Base-by-base conservation (phyloP, 345 rosid genomes). In the Psidium friedrichsthalianum region DNA sequence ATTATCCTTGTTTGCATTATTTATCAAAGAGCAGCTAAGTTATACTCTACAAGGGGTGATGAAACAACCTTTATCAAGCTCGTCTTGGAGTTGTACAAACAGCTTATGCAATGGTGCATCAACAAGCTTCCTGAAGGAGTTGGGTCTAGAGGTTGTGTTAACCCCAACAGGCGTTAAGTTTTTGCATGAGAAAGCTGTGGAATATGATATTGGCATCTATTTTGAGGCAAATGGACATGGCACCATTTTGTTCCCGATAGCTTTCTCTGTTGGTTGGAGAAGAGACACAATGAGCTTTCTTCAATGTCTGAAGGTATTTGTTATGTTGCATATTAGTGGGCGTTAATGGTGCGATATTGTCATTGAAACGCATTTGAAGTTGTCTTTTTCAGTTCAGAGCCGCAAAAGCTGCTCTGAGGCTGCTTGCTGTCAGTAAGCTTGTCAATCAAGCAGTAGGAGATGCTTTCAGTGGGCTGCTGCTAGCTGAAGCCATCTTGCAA, bases 181-280 rank as follows among this genome's bases (percentile, higher is more conserved):
- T 90, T 89, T 97, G 58, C 98, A 97, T 58, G 95, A 93, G 87
- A 92, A 94, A 87, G 98, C 98, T 88, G 94, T 92, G 6, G 90
- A 90, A 61, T 97, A 87, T 92, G 98, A 97, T 87, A 90, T 97
- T 56, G 99, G 99, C 56, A 94, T 97, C 84, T 97, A 97, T 88
- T 97, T 97, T 56, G 99, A 97, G 88, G 98, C 98, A 86, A 97
- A 97, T 91, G 99, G 99, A 53, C 99, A 97, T 64, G 99, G 99
- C 82, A 97, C 99, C 87, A 90, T 97, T 87, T 86, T 96, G 88
- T 97, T 94, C 90, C 93, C 95, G 96, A 95, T 80, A 47, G 87
- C 82, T 94, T 90, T 88, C 84, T 93, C 56, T 86, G 90, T 56
- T 90, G 91, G 95, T 89, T 97, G 84, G 95, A 89, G 84, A 85